Conservation (phyloP, 164 flowering plant genomes). For the Magnolia sinica region DNA sequence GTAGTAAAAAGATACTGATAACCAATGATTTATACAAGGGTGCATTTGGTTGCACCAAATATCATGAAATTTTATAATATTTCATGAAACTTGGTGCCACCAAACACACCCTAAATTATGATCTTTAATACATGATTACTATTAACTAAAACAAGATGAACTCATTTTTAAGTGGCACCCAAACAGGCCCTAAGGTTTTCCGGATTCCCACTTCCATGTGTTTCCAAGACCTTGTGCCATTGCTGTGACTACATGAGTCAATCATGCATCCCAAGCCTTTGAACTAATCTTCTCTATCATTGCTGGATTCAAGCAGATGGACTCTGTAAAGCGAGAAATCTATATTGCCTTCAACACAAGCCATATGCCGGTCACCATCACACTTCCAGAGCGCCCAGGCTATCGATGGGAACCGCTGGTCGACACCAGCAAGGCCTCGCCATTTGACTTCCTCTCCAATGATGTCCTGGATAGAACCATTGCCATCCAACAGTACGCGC, state of each 20-base stretch:
- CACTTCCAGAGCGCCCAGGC: conserved; percentile 78
- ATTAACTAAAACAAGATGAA: no score
- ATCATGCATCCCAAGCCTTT: not conserved
- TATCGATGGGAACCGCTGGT: conserved; percentile 87
- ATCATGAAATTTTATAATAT: no score
- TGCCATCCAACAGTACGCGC: conserved; percentile 65
- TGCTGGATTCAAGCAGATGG: conserved; percentile 41
- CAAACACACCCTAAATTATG: no score
- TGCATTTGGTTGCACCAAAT: no score
- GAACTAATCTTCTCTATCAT: not conserved
- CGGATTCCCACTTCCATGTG: no score
- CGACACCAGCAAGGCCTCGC: conserved; percentile 85
- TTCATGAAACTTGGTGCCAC: no score
- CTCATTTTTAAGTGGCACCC: no score
- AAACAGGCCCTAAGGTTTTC: no score
- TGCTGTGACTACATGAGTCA: not conserved
- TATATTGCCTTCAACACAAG: conserved; percentile 80
- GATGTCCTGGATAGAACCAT: conserved; percentile 50
- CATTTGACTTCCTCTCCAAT: conserved; percentile 63
- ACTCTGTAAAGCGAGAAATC: conserved; percentile 64
- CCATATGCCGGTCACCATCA: conserved; percentile 57
- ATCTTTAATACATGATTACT: no score
- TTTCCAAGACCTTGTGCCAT: no score
- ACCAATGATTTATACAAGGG: no score
- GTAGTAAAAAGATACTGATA: no score